These are phyloP conservation scores for Epipyxis sp. DNA, from an alignment of 108 stramenopile genomes.

Conservation along the genomic window DNA sequence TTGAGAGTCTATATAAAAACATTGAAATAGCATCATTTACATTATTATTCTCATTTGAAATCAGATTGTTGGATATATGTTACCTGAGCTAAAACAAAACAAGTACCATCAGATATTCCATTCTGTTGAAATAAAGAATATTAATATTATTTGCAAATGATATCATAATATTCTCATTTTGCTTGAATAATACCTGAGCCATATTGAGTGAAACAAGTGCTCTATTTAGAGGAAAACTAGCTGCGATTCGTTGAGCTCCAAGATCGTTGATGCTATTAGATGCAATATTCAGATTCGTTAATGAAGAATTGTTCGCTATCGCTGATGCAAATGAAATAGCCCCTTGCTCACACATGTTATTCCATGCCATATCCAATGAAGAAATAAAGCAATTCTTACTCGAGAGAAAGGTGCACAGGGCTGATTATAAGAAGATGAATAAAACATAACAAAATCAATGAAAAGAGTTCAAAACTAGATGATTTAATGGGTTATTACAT, in stretches of 20 bases:
- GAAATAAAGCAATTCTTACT: background rate
- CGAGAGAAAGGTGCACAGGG: background rate
- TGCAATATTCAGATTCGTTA: constrained; percentile 1
- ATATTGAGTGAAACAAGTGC: too few relatives aligned
- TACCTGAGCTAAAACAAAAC: constrained; percentile 27
- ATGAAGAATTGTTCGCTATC: background rate
- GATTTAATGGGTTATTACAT: background rate
- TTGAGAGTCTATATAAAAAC: background rate
- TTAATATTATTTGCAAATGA: too few relatives aligned
- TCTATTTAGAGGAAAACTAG: background rate
- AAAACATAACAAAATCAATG: background rate
- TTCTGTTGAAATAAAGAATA: background rate
- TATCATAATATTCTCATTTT: too few relatives aligned
- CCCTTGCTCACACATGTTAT: background rate
- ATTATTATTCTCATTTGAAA: background rate
- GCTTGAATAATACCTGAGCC: background rate
- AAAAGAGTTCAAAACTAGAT: background rate
- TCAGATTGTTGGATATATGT: background rate
- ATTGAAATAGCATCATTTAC: background rate
- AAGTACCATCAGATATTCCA: constrained; percentile 2
- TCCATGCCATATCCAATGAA: constrained; percentile 29
- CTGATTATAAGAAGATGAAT: background rate
- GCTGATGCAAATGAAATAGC: background rate
- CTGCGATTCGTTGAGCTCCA: constrained; percentile 7
- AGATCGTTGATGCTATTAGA: constrained; percentile 2